Evolutionary conservation across 73 alveolate genomes (phyloP), one percentile per base, ranked within the genome.

Genomic region (Paramecium bursaria): DNA sequence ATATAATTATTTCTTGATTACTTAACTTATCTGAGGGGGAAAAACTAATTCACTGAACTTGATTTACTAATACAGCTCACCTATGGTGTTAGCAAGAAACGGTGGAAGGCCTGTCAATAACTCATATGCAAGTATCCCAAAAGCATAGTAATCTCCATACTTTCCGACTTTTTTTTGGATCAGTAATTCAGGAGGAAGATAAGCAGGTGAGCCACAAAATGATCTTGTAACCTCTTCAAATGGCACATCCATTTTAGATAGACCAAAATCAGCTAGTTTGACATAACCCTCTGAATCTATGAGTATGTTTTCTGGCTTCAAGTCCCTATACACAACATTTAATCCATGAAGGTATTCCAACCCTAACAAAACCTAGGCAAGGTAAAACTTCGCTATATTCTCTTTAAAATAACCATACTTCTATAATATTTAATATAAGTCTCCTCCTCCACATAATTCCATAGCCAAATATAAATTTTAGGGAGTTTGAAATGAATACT

Each of bases 391-490:
- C 0, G 95, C 94, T 2, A 26, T 61, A 44, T 47, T 76, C 25
- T 90, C 95, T 14, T 73, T 48, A 0, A 90, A 48, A 29, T 91
- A 48, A 17, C 51, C 75, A 50, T 86, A 15, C 46, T 74, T 85
- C 42, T 88, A 86, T n/a, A 92, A 86, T 29, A 86, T 53, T 10
- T 86, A 75, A n/a, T 51, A 46, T 67, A 92, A 47, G 50, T 91
- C 93, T 33, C 95, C 95, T 31, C 94, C 55, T 17, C 90, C 86
- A 73, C 96, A 91, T 49, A 42, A 87, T 50, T 91, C 94, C 22
- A 82, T 86, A 2, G 91, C 57, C 52, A 91, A 39, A 73, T 85
- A 91, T 17, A 91, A 51, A 54, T 85, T 54, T 17, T 89, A 55
- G 13, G 82, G 46, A 13, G 94, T 89, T 49, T 91, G 87, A 57